Evolutionary conservation across 805 yeast genomes (phyloP).

Genomic region (Lipomyces orientalis): DNA sequence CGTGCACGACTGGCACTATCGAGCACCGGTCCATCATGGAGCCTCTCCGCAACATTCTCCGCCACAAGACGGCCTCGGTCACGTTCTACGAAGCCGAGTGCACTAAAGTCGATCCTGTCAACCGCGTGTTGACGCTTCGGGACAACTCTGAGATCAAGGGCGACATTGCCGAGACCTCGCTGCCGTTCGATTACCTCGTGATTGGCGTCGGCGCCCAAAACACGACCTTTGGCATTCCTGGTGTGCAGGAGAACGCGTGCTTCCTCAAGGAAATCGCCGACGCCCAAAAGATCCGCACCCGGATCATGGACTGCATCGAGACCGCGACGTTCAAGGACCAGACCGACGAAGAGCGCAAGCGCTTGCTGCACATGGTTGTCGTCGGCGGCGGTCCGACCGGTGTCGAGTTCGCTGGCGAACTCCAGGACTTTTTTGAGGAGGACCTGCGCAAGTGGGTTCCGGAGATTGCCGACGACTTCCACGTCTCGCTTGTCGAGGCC

Average conservation of each 20-base stretch:
- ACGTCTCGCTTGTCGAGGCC: conserved; percentile 87
- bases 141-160: conserved; percentile 43
- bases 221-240: conserved; percentile 93
- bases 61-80: conserved; percentile 71
- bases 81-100: conserved; percentile 94
- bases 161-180: conserved; percentile 51
- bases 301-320: conserved; percentile 86
- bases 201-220: conserved; percentile 96
- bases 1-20: conserved; percentile 90
- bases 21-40: conserved; percentile 90
- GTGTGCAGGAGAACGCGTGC: conserved; percentile 83
- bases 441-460: conserved; percentile 92
- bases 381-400: conserved; percentile 99
- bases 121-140: conserved; percentile 63
- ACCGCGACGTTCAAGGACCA: conserved; percentile 81
- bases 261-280: conserved; percentile 90
- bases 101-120: conserved; percentile 74
- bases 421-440: conserved; percentile 91
- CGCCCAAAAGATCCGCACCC: conserved; percentile 80
- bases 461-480: conserved; percentile 76
- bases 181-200: conserved; percentile 82
- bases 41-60: conserved; percentile 85
- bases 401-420: conserved; percentile 95
- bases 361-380: conserved; percentile 85
- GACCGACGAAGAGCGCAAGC: conserved; percentile 77